Base-by-base conservation (phyloP, 768 basidiomycete species). In the Aureoboletus auriporus region DNA sequence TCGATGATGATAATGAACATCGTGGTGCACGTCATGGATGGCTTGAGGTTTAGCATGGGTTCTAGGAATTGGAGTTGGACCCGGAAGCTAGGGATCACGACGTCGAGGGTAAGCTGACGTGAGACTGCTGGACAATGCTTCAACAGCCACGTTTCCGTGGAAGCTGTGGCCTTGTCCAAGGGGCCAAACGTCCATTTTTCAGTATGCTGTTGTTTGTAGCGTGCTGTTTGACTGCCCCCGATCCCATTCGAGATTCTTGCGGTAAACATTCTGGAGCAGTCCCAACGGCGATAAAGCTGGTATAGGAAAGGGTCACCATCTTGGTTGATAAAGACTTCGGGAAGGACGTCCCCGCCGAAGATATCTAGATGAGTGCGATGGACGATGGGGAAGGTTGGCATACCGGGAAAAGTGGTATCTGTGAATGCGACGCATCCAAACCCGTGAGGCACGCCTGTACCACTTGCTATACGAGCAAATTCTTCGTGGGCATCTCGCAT, bases 1-100 rank as follows among this genome's bases (percentile, higher is more conserved):
- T 83, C 82, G 29, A 82, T 59, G 45, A 82, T 78, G 60, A 83
- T 66, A 46, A 83, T 77, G 58, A 78, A 81, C 76, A 78, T 80
- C 0, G 73, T 71, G 1, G 64, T 68, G 52, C 74, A 75, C 0
- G 72, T 71, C 1, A 61, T 8, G 0, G 79, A 74, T 2, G 71
- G 54, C 40, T 70, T 46, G n/a, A 83, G 67, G 6, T 57, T 55
- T 9, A 82, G 62, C n/a, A 82, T 75, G 3, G 47, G 46, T 17
- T 72, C 66, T 27, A 84, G 66, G 43, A 75, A 69, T 1, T 34
- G 44, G 39, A 78, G 51, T 39, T 77, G 64, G 16, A 82, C 79
- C 0, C 81, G 70, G 50, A 78, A 82, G 56, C 73, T 80, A 0
- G 82, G 81, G 26, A 83, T 66, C 39, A 82, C 62, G 16, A 83